Conservation (phyloP, 1,139 yeast species). For the Yamadazyma pseudoaaseri region DNA sequence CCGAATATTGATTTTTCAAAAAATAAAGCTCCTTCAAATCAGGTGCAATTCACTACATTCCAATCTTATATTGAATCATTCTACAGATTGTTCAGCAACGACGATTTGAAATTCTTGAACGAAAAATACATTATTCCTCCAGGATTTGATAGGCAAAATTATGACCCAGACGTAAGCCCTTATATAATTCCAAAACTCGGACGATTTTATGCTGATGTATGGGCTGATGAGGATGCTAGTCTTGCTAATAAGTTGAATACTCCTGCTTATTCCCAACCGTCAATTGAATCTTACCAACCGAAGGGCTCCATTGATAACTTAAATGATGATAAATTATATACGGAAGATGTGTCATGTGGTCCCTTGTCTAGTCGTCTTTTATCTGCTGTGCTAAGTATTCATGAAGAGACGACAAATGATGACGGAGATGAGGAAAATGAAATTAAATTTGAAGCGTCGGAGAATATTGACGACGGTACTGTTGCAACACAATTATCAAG, state of each 20-base stretch:
- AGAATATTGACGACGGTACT: constrained; percentile 25
- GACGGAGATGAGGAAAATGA: constrained; percentile 15
- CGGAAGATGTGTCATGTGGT: constrained; percentile 82
- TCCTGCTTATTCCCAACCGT: constrained; percentile 36
- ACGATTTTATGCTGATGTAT: constrained; percentile 70
- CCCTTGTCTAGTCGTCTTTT: constrained; percentile 85
- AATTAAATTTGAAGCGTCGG: constrained; percentile 12
- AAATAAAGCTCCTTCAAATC: constrained; percentile 79
- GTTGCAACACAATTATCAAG: constrained; percentile 39
- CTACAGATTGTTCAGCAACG: constrained; percentile 73
- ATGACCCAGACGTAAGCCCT: constrained; percentile 68
- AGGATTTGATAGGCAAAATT: constrained; percentile 44
- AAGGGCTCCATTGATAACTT: constrained; percentile 61
- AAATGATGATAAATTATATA: constrained; percentile 63
- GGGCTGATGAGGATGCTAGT: constrained; percentile 80
- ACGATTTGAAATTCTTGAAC: constrained; percentile 73
- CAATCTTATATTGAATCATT: constrained; percentile 83
- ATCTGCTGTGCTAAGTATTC: constrained; percentile 70
- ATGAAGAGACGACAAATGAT: constrained; percentile 36
- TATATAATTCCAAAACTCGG: constrained; percentile 84
- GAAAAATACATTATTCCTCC: constrained; percentile 59
- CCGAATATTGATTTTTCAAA: constrained; percentile 87
- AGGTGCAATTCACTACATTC: constrained; percentile 89
- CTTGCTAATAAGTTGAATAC: constrained; percentile 39
- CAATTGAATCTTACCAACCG: constrained; percentile 52